phyloP scores from a whole-genome alignment of 1,139 yeast species.

The Yamadazyma epiphylla region DNA sequence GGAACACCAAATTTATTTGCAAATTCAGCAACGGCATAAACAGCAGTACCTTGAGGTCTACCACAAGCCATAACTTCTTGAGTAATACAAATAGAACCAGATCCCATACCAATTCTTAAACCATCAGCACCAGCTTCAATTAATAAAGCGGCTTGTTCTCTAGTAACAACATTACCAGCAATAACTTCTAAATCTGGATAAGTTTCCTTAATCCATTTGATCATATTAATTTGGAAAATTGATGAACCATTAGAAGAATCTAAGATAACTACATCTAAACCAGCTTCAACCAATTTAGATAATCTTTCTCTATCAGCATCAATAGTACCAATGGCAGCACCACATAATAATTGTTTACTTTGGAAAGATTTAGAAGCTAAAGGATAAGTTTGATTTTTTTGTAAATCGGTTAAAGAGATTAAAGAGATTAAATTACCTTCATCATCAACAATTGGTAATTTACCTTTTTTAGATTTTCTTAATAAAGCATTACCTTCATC shows the following conservation, averaged over 20 bases:
- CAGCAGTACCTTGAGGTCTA: slow-evolving; percentile 99
- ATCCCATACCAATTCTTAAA: slow-evolving; percentile 99
- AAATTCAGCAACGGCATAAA: slow-evolving; percentile 80
- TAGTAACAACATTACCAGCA: slow-evolving; percentile 98
- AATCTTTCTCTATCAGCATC: slow-evolving; percentile 86
- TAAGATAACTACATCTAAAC: slow-evolving; percentile 91
- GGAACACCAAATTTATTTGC: slow-evolving; percentile 90
- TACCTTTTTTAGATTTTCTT: slow-evolving; percentile 94
- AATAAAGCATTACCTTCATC: slow-evolving; percentile 85
- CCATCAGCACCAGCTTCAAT: slow-evolving; percentile 98
- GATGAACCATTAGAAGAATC: slow-evolving; percentile 99
- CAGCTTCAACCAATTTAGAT: slow-evolving; percentile 83
- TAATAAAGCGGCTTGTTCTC: slow-evolving; percentile 97
- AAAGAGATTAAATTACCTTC: slow-evolving; percentile 77
- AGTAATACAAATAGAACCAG: slow-evolving; percentile 97
- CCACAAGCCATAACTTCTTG: slow-evolving; percentile 99
- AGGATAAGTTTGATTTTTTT: slow-evolving; percentile 92
- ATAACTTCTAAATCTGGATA: slow-evolving; percentile 81
- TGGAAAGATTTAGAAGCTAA: slow-evolving; percentile 89
- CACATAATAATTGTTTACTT: slow-evolving; percentile 95
- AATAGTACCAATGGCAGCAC: slow-evolving; percentile 97
- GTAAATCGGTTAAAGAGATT: slow-evolving; percentile 93
- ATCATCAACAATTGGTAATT: slow-evolving; percentile 85
- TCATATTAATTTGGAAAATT: slow-evolving; percentile 87
- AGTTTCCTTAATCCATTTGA: slow-evolving; percentile 81